Percentiles rank a stretch among this genome's conserved stretches.
phyloP scores from a whole-genome alignment of 768 basidiomycete species.

The Mycena haematopus region DNA sequence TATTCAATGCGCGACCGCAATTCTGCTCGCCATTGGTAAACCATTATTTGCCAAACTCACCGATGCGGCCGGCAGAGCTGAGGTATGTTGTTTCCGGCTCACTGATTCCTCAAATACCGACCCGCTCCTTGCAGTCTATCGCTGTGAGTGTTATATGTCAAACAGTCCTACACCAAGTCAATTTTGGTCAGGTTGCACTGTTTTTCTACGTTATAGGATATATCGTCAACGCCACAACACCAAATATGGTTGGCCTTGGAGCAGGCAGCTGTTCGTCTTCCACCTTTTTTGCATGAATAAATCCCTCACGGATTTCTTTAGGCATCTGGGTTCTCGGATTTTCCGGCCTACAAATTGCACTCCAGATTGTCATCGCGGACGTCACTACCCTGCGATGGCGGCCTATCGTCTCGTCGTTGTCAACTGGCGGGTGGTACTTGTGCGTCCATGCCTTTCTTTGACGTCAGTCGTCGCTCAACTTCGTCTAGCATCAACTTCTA shows the following conservation, averaged over 20 bases:
- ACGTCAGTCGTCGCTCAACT: slow-evolving; percentile 46
- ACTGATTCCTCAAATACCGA: neutral
- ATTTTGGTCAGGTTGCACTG: slow-evolving; percentile 18
- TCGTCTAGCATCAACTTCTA: slow-evolving; percentile 41
- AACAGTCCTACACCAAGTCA: neutral
- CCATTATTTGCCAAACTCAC: slow-evolving; percentile 30
- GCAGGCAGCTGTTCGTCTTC: slow-evolving; percentile 37
- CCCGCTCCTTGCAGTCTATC: slow-evolving; percentile 16
- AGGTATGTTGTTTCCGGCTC: slow-evolving; percentile 8
- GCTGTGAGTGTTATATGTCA: slow-evolving; percentile 19
- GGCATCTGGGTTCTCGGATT: slow-evolving; percentile 32
- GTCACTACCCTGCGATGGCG: slow-evolving; percentile 47
- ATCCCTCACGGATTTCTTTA: neutral
- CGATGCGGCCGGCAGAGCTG: slow-evolving; percentile 27
- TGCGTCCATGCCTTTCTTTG: slow-evolving; percentile 39
- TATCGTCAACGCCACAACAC: slow-evolving; percentile 27
- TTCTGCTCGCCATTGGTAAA: slow-evolving; percentile 30
- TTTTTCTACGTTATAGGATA: slow-evolving; percentile 31
- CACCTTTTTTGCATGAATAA: neutral
- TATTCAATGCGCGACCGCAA: slow-evolving; percentile 30
- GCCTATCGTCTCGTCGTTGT: slow-evolving; percentile 43
- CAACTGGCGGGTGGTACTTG: slow-evolving; percentile 32
- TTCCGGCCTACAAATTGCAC: slow-evolving; percentile 52
- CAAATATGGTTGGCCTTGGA: slow-evolving; percentile 32
- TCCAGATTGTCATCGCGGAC: slow-evolving; percentile 51